Evolutionary conservation across 768 basidiomycete species (phyloP).

Genomic region (Sarcodon aspratus): DNA sequence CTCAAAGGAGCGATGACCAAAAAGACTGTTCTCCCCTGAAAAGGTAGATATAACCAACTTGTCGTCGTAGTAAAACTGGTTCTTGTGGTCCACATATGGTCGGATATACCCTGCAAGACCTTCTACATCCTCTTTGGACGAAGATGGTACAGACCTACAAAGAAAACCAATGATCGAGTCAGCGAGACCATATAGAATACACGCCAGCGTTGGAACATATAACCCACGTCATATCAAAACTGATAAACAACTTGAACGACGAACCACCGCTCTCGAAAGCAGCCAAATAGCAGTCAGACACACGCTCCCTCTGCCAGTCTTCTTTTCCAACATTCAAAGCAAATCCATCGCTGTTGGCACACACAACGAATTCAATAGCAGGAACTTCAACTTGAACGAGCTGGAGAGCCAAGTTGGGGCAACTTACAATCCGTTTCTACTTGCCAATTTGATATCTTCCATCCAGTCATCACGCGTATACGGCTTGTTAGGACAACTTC

Average conservation of each 20-base stretch:
- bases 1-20: slow-evolving; percentile 13
- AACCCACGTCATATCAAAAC: slow-evolving; percentile 25
- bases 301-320: slow-evolving; percentile 13
- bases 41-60: slow-evolving; percentile 25
- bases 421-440: slow-evolving; percentile 13
- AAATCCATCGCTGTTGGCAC: slow-evolving; percentile 10
- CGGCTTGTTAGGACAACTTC: slow-evolving; percentile 10
- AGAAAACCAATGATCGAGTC: background rate
- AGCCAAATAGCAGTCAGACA: slow-evolving; percentile 30
- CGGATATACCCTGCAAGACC: slow-evolving; percentile 16
- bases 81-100: slow-evolving; percentile 16
- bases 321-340: slow-evolving; percentile 15
- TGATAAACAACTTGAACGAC: slow-evolving; percentile 23
- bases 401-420: background rate
- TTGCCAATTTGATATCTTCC: slow-evolving; percentile 19
- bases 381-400: too few species aligned
- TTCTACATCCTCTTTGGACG: slow-evolving; percentile 6
- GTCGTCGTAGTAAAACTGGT: slow-evolving; percentile 18
- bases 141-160: slow-evolving; percentile 20
- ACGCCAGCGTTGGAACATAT: background rate
- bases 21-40: slow-evolving; percentile 23
- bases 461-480: slow-evolving; percentile 19
- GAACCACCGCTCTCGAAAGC: slow-evolving; percentile 27
- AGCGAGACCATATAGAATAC: background rate
- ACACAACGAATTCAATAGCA: background rate